These are phyloP conservation scores for Trichoderma pleuroti DNA, from an alignment of 2,329 filamentous ascomycete species.

Conservation along the genomic window DNA sequence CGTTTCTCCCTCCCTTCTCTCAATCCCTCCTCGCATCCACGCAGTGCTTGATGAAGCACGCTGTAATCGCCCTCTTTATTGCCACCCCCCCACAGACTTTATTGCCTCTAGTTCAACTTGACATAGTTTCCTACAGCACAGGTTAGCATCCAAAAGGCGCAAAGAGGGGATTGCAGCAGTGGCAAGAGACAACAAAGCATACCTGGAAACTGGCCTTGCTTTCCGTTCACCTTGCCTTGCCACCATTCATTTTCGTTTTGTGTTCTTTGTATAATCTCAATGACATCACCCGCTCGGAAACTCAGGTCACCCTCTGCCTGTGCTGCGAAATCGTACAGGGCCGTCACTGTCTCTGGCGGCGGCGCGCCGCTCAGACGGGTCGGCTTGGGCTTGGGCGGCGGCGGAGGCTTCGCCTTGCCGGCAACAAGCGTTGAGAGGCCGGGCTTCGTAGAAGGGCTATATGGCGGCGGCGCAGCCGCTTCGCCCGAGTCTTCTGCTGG, in stretches of 20 bases:
- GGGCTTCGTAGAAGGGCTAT: constrained; percentile 44
- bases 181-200: constrained; percentile 24
- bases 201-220: constrained; percentile 94
- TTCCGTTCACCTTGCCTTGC: constrained; percentile 75
- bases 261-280: constrained; percentile 83
- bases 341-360: constrained; percentile 74
- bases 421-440: constrained; percentile 43
- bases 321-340: constrained; percentile 93
- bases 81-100: not conserved
- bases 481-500: constrained; percentile 43
- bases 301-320: constrained; percentile 92
- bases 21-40: not conserved
- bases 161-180: not conserved
- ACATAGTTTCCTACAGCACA: constrained; percentile 16
- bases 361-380: constrained; percentile 64
- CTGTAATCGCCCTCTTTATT: constrained; percentile 20
- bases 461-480: constrained; percentile 64
- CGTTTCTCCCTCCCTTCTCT: not conserved
- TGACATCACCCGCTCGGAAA: constrained; percentile 79
- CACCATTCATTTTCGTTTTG: constrained; percentile 97
- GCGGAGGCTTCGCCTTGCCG: constrained; percentile 65
- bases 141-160: not conserved
- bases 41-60: not conserved
- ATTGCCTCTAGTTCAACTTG: constrained; percentile 10
- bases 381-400: constrained; percentile 74